phyloP scores from a whole-genome alignment of 768 basidiomycete genomes.

The Leccinellum luteum region DNA sequence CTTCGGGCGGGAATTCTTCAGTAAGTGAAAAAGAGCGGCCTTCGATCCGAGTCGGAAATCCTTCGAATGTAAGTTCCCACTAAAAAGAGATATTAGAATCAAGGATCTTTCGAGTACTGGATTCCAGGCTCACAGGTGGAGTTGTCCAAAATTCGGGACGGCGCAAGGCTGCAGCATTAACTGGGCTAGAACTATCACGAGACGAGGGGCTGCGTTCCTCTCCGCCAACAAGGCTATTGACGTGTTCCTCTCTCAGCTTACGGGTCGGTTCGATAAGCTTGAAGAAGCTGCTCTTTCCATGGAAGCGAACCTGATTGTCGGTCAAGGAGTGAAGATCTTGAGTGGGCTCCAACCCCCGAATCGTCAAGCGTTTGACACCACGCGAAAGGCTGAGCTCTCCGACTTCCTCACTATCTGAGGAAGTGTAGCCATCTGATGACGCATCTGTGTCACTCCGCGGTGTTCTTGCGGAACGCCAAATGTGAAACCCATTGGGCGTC shows the following conservation, averaged over 20 bases:
- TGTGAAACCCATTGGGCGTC: constrained; percentile 5
- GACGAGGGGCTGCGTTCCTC: constrained; percentile 14
- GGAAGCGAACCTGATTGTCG: constrained; percentile 51
- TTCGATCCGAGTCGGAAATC: constrained; percentile 31
- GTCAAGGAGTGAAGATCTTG: constrained; percentile 30
- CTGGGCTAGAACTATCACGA: constrained; percentile 21
- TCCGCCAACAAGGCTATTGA: constrained; percentile 35
- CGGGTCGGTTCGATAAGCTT: constrained; percentile 53
- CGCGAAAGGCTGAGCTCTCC: constrained; percentile 40
- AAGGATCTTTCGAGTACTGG: background rate
- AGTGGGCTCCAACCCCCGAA: constrained; percentile 38
- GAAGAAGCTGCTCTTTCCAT: constrained; percentile 59
- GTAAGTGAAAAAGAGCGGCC: constrained; percentile 34
- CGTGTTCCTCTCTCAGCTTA: constrained; percentile 50
- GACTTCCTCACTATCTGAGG: constrained; percentile 37
- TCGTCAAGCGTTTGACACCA: constrained; percentile 36
- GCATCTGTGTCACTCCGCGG: constrained; percentile 28
- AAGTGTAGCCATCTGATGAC: constrained; percentile 26
- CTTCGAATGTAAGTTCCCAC: constrained; percentile 63
- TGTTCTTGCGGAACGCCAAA: constrained; percentile 18
- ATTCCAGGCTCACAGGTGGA: constrained; percentile 43
- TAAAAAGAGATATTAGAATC: constrained; percentile 21
- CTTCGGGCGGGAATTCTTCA: constrained; percentile 59
- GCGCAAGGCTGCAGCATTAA: constrained; percentile 25
- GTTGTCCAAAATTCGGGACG: constrained; percentile 58